A percentile compares a stretch with the other conserved stretches of the same genome.
Evolutionary conservation across 1,284 basidiomycete species (phyloP).

Genomic region (Amanita bisporigera): DNA sequence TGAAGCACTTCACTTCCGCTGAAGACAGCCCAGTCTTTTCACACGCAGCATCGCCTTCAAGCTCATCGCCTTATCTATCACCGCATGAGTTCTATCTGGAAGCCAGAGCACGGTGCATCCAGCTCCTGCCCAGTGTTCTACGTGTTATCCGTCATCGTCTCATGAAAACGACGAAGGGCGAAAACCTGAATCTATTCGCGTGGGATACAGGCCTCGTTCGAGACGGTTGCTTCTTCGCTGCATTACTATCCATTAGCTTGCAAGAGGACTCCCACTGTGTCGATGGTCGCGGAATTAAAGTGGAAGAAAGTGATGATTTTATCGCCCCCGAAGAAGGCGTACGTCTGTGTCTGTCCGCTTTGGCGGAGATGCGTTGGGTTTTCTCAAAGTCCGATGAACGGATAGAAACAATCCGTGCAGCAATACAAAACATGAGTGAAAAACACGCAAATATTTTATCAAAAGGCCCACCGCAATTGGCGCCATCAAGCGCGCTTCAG

Average conservation of each 20-base stretch:
- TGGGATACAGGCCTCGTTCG: constrained; percentile 84
- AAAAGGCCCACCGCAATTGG: neutral
- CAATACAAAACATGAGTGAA: constrained; percentile 60
- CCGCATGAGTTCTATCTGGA: constrained; percentile 50
- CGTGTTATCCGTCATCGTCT: constrained; percentile 66
- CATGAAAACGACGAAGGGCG: constrained; percentile 38
- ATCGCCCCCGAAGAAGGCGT: constrained; percentile 72
- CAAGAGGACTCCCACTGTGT: constrained; percentile 52
- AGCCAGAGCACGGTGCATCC: constrained; percentile 56
- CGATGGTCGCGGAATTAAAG: constrained; percentile 54
- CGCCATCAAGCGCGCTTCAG: neutral
- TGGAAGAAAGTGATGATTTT: constrained; percentile 42
- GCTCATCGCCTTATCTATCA: constrained; percentile 51
- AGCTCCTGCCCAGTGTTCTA: constrained; percentile 61
- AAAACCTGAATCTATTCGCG: constrained; percentile 62
- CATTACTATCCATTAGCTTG: constrained; percentile 64
- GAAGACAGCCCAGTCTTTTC: constrained; percentile 36
- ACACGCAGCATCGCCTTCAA: constrained; percentile 50
- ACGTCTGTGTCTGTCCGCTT: constrained; percentile 69
- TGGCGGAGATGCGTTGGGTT: constrained; percentile 81
- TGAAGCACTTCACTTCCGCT: constrained; percentile 54
- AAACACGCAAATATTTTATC: neutral
- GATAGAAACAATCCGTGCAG: constrained; percentile 61
- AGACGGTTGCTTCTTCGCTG: constrained; percentile 82
- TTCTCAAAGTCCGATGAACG: constrained; percentile 77